Base-by-base conservation (phyloP, 2,329 filamentous ascomycete genomes). In the Westerdykella aurantiaca region DNA sequence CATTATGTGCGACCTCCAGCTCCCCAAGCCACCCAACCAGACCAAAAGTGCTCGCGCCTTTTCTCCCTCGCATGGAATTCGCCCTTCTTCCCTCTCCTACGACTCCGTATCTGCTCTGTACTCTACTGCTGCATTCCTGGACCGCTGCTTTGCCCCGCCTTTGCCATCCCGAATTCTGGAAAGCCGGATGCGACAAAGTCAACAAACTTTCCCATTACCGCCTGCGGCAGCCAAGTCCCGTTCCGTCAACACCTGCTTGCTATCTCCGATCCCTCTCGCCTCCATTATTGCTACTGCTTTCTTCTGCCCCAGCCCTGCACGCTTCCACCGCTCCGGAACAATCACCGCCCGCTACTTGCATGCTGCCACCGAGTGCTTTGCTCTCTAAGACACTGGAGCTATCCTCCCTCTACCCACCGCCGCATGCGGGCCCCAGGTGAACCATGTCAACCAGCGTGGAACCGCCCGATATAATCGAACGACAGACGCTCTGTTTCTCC, bases 401-500 rank as follows among this genome's bases (percentile, higher is more conserved):
- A 12, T 34, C 31, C 45, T 49, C 38, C 22, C 38, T 23, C 38
- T 31, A 14, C 29, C 31, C n/a, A 44, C 35, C 40, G 48, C 54
- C 51, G 53, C 29, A 61, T 62, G 61, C 52, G 47, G 48, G 35
- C 37, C 41, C 57, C 47, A 56, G 49, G 55, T 58, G 48, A 45
- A 53, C 44, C 55, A 52, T 40, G 47, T 49, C 43, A 48, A 49
- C 39, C 45, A 59, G 55, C 47, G 49, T 49, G 41, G 57, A 61
- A 31, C 64, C 66, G 42, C 66, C 64, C 38, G 64, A 68, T 51
- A 61, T 67, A 60, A 55, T 16, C 17, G 68, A 69, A 47, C 68
- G 71, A 39, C 58, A 68, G 46, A 67, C 71, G 5, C 53, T 74
- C 43, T 73, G 70, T 48, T 57, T 73, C 43, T 63, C 70, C 13